Evolutionary conservation across 1,139 yeast genomes (phyloP), one percentile per base, ranked within the genome.

Genomic region (Magnusiomyces sp.): DNA sequence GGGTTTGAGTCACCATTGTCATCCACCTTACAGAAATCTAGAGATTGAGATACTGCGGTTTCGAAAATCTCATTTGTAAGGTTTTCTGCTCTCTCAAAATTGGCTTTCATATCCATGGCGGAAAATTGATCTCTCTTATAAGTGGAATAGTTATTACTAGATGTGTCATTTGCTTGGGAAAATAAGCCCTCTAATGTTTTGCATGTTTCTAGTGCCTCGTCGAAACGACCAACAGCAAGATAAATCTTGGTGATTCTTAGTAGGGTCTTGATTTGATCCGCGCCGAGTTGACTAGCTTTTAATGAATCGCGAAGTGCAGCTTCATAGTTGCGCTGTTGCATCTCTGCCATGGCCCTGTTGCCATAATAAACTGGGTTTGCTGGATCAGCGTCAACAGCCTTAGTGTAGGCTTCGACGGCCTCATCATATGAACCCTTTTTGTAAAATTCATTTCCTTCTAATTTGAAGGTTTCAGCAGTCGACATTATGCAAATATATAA

Each of bases 311-410:
- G 62, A 9, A 80, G 64, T 1, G 94, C 95, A 40, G 76, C 69
- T 6, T 69, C 65, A 71, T 75, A 83, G 49, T 77, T 76, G 5
- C 71, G 64, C 5, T 80, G 65, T 56, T 84, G 84, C 58, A 86
- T 68, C 55, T 77, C 73, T n/a, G 95, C 79, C 72, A 85, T 83
- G 2, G 95, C 83, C 52, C 94, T 69, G 63, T 90, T 90, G n/a
- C 95, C 83, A 59, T 77, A 83, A 33, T 84, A 72, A 14, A 65
- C 60, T 7, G 72, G 63, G 53, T 66, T 67, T 38, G 58, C 53
- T 10, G 73, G 71, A 50, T 64, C 72, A 17, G 62, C 57, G 16
- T 60, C 60, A 16, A 71, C 56, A 29, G 75, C 75, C 56, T 60
- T 58, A 5, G 71, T 50, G 59, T 71, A 71, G 17, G 59, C 52